A percentile compares a stretch with the other conserved stretches of the same genome.
Evolutionary conservation across 2,329 filamentous ascomycete genomes (phyloP).

Genomic region (Pseudogymnoascus sp.): DNA sequence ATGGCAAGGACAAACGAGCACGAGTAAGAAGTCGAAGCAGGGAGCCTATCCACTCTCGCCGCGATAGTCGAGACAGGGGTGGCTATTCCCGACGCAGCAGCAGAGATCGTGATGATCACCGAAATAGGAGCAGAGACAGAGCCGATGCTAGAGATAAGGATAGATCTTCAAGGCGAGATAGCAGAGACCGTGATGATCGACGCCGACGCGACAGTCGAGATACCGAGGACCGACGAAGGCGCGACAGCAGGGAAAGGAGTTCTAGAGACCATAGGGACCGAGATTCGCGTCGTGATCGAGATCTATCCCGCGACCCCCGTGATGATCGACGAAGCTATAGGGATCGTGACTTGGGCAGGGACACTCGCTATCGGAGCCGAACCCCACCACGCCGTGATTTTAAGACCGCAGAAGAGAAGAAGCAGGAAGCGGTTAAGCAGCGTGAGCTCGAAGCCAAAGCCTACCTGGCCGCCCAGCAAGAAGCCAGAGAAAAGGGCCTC

Average conservation of each 20-base stretch:
- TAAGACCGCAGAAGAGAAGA: slow-evolving; percentile 31
- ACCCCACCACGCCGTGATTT: slow-evolving; percentile 7
- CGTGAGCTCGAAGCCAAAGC: slow-evolving; percentile 56
- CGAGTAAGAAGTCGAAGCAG: slow-evolving; percentile 19
- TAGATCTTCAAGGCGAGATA: slow-evolving; percentile 14
- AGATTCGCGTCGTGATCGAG: slow-evolving; percentile 8
- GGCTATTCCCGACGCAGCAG: slow-evolving; percentile 13
- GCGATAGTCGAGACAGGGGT: slow-evolving; percentile 16
- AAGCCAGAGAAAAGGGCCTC: slow-evolving; percentile 50
- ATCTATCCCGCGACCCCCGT: neutral
- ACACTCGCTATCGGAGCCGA: neutral
- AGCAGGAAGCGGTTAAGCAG: slow-evolving; percentile 52
- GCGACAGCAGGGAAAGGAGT: slow-evolving; percentile 16
- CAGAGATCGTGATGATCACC: slow-evolving; percentile 10
- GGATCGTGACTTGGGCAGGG: neutral
- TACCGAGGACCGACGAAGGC: slow-evolving; percentile 26
- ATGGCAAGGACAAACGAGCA: neutral
- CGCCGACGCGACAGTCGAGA: slow-evolving; percentile 20
- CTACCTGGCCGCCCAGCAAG: slow-evolving; percentile 52
- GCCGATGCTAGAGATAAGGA: slow-evolving; percentile 17
- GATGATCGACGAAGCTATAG: neutral
- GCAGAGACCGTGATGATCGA: slow-evolving; percentile 21
- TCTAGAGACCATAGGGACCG: slow-evolving; percentile 3
- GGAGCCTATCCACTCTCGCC: slow-evolving; percentile 18
- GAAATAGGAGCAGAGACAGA: neutral